Evolutionary conservation across 345 rosid genomes (phyloP), one percentile per base, ranked within the genome.

Genomic region (Euclidium syriacum): DNA sequence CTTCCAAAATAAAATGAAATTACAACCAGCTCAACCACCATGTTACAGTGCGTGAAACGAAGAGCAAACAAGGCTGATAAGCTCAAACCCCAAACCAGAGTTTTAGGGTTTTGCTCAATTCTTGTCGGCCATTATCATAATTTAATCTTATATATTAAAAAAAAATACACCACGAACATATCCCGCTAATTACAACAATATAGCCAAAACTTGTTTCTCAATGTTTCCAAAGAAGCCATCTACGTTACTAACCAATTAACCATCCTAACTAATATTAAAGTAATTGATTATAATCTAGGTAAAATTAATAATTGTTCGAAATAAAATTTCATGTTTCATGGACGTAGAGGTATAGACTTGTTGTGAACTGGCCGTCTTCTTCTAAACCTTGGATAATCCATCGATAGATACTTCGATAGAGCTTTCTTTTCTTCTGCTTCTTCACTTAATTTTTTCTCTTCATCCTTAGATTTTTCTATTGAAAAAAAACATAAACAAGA

Each of bases 321-420:
- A 44, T 26, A 43, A 14, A 23, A 10, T 22, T 15, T 7, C 12
- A 7, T 15, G 52, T 29, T 60, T 73, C 58, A 73, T 52, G 90
- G 91, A 79, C 73, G 51, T 59, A 47, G 68, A 18, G 90, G 87
- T 78, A 79, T 25, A 62, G 91, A 69, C 61, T 81, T 85, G 85
- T 88, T 88, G 46, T 88, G 96, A 35, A 88, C 82, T 2, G 96
- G 96, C 10, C 86, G 73, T 70, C 92, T 77, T 78, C 85, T 80
- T 72, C 73, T 75, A 35, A 82, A 86, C 4, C 16, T 77, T 39
- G 86, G 66, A 76, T 88, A 88, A 73, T 85, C 96, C 92, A 85
- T 85, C 4, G 92, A 80, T 29, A 80, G 73, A 70, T 63, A 80
- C 17, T 84, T 67, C 7, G 83, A 58, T 6, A 68, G 54, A 70